Evolutionary conservation across 2,329 filamentous ascomycete species (phyloP).

Genomic region (Botrytis paeoniae): DNA sequence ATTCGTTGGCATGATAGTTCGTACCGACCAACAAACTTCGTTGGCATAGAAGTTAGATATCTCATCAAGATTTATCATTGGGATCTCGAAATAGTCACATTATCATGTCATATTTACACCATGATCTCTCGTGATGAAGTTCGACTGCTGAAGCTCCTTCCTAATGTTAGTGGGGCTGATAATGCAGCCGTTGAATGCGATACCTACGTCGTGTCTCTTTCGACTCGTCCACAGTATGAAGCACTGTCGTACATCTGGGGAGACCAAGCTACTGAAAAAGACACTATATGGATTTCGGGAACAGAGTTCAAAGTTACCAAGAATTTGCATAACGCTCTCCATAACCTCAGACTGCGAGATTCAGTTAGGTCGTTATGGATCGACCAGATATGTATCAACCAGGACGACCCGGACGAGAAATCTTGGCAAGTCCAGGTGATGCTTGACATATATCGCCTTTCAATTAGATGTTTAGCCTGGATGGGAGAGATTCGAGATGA

Average conservation of each 20-base stretch:
- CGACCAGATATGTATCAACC: background rate
- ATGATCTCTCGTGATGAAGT: background rate
- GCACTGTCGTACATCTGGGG: background rate
- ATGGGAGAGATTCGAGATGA: no score
- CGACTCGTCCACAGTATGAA: background rate
- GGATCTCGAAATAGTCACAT: background rate
- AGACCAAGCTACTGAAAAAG: background rate
- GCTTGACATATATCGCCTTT: no score
- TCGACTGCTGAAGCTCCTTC: background rate
- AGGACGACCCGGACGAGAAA: background rate
- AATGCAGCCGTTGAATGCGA: background rate
- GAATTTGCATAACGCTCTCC: background rate
- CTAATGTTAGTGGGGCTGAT: background rate
- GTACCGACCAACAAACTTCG: no score
- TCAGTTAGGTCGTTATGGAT: background rate
- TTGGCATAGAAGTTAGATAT: no score
- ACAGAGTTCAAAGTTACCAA: background rate
- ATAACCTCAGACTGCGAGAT: background rate
- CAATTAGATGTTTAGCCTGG: no score
- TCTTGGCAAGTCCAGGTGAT: background rate
- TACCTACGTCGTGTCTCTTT: background rate
- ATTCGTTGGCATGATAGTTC: no score
- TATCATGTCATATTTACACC: background rate
- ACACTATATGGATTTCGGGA: background rate
- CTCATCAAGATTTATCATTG: background rate